These are phyloP conservation scores for Dujonia santamariae DNA, from an alignment of 1,139 yeast genomes.

Conservation along the genomic window DNA sequence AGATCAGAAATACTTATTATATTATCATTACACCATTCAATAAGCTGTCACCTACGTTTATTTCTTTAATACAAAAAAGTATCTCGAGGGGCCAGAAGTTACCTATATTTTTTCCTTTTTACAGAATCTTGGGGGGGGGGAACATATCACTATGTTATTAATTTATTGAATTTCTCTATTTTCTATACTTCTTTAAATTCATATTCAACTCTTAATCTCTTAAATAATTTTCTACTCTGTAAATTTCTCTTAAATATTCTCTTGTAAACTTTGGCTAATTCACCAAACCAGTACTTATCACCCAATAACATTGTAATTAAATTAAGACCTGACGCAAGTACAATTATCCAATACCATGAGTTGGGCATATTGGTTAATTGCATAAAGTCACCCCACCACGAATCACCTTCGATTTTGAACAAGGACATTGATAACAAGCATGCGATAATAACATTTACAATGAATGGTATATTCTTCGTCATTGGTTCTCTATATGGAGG, in stretches of 20 bases:
- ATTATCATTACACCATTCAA: no score
- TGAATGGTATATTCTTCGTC: slow-evolving; percentile 64
- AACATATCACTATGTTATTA: neutral
- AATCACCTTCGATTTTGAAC: slow-evolving; percentile 47
- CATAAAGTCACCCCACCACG: slow-evolving; percentile 63
- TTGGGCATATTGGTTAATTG: slow-evolving; percentile 65
- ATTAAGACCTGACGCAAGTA: slow-evolving; percentile 48
- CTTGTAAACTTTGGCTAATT: slow-evolving; percentile 30
- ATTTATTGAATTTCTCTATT: neutral
- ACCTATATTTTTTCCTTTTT: no score
- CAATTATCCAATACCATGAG: slow-evolving; percentile 49
- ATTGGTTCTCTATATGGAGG: slow-evolving; percentile 92
- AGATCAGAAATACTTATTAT: no score
- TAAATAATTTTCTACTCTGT: slow-evolving; percentile 39
- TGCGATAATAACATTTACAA: slow-evolving; percentile 56
- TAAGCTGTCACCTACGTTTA: no score
- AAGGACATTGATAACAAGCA: slow-evolving; percentile 44
- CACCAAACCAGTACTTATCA: slow-evolving; percentile 31
- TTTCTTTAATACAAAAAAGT: no score
- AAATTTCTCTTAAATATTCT: slow-evolving; percentile 27
- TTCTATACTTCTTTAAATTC: slow-evolving; percentile 3
- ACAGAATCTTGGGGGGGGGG: neutral
- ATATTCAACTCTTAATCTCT: slow-evolving; percentile 22
- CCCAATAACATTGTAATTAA: slow-evolving; percentile 46
- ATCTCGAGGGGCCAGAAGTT: no score